Evolutionary conservation across 148 eudicot genomes (phyloP).

Genomic region (Cornus suecica): DNA sequence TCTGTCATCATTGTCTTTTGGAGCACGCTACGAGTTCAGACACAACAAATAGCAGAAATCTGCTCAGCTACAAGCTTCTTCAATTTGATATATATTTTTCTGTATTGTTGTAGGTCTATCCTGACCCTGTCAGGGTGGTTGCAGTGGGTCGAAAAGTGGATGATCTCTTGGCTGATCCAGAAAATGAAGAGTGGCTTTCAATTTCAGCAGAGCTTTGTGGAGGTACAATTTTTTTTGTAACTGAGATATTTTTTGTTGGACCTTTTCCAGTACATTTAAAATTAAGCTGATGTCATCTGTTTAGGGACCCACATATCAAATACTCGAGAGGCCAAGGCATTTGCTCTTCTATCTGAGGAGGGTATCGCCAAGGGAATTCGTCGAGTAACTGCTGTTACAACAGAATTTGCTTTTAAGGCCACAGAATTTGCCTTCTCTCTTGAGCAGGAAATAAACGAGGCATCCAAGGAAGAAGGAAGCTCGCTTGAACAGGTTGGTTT

Average conservation of each 20-base stretch:
- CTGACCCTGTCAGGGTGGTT: conserved; percentile 94
- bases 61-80: not conserved
- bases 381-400: conserved; percentile 89
- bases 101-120: conserved; percentile 63
- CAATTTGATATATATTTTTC: not conserved
- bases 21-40: not conserved
- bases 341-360: conserved; percentile 91
- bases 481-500: conserved; percentile 64
- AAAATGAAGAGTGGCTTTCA: conserved; percentile 66
- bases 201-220: conserved; percentile 95
- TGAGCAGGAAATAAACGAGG: conserved; percentile 76
- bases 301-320: conserved; percentile 93
- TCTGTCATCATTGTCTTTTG: not conserved
- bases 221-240: conserved; percentile 41
- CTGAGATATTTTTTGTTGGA: not conserved
- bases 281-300: conserved; percentile 7
- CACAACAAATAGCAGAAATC: not conserved
- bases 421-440: conserved; percentile 54
- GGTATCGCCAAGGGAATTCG: conserved; percentile 97
- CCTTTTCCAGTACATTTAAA: not conserved
- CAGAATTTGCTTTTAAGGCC: conserved; percentile 67
- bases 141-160: conserved; percentile 83
- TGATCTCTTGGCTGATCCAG: conserved; percentile 77
- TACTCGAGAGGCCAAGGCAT: conserved; percentile 86
- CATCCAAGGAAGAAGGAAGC: conserved; percentile 57